phyloP scores from a whole-genome alignment of 2,329 filamentous ascomycete genomes.

The Botrytis cinerea region DNA sequence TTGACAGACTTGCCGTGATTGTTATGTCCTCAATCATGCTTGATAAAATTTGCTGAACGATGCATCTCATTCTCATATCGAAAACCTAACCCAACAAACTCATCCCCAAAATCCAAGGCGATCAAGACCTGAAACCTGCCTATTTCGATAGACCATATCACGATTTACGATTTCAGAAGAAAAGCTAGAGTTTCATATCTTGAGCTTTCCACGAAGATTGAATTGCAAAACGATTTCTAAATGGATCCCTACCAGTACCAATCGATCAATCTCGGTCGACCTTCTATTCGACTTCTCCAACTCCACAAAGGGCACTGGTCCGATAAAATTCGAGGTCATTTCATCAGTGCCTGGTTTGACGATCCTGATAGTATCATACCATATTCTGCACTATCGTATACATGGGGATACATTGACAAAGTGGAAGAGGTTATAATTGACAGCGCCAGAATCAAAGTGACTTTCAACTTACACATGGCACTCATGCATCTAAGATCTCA shows the following conservation, averaged over 20 bases:
- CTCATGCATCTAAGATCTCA: constrained; percentile 25
- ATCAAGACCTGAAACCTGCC: not conserved
- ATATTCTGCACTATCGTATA: constrained; percentile 29
- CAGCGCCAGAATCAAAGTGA: constrained; percentile 20
- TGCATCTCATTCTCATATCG: not conserved
- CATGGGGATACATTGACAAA: constrained; percentile 23
- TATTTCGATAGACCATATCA: no score
- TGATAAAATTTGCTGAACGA: not conserved
- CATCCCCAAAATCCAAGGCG: not conserved
- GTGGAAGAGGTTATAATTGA: constrained; percentile 15
- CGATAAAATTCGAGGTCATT: constrained; percentile 22
- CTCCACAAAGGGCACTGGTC: constrained; percentile 23
- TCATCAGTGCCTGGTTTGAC: constrained; percentile 23
- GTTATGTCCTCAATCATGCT: not conserved
- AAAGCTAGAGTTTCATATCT: not conserved
- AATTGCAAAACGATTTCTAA: not conserved
- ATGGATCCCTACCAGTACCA: constrained; percentile 20
- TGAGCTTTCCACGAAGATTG: not conserved
- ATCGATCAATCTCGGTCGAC: constrained; percentile 20
- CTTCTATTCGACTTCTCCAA: constrained; percentile 25
- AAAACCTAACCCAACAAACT: not conserved
- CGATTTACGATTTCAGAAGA: no score
- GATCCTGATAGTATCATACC: constrained; percentile 21
- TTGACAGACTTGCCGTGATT: accelerated
- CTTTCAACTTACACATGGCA: constrained; percentile 26